Evolutionary conservation across 495 filamentous ascomycete genomes (phyloP).

Genomic region (Penicillium lividum): DNA sequence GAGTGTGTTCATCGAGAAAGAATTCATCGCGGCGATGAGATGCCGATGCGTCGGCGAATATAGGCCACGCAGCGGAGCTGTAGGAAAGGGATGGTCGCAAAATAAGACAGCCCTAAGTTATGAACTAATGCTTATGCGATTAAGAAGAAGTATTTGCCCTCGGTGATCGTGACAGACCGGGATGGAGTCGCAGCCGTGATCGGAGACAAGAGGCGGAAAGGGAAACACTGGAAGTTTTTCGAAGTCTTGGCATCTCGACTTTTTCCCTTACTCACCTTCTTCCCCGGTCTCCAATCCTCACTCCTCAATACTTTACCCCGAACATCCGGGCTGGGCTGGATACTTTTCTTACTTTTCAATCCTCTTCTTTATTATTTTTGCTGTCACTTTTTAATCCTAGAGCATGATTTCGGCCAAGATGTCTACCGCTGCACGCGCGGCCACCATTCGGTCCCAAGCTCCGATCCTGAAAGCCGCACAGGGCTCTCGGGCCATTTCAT

Average conservation of each 20-base stretch:
- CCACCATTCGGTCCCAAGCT: conserved; percentile 39
- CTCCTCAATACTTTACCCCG: conserved; percentile 29
- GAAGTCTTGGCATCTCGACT: conserved; percentile 47
- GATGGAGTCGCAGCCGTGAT: conserved; percentile 24
- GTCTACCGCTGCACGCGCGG: conserved; percentile 45
- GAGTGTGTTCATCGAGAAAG: conserved; percentile 36
- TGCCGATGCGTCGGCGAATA: conserved; percentile 17
- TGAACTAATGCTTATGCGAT: not conserved
- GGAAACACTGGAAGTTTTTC: conserved; percentile 49
- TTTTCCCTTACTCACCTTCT: conserved; percentile 41
- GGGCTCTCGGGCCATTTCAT: conserved; percentile 48
- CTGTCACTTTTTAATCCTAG: conserved; percentile 8
- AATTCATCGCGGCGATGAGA: conserved; percentile 33
- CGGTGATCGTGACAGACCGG: not conserved
- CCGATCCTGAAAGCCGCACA: conserved; percentile 51
- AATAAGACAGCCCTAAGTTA: not conserved
- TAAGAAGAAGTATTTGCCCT: not conserved
- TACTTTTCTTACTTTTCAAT: conserved; percentile 2
- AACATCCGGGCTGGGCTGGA: conserved; percentile 32
- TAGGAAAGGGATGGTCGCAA: not conserved
- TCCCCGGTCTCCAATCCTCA: conserved; percentile 25
- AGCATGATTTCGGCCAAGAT: conserved; percentile 50
- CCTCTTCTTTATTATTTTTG: conserved; percentile 15
- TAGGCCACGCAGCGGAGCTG: not conserved
- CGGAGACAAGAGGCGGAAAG: conserved; percentile 36